A percentile compares a stretch with the other conserved stretches of the same genome.
phyloP scores from a whole-genome alignment of 768 basidiomycete genomes.

The Exidia glandulosa region DNA sequence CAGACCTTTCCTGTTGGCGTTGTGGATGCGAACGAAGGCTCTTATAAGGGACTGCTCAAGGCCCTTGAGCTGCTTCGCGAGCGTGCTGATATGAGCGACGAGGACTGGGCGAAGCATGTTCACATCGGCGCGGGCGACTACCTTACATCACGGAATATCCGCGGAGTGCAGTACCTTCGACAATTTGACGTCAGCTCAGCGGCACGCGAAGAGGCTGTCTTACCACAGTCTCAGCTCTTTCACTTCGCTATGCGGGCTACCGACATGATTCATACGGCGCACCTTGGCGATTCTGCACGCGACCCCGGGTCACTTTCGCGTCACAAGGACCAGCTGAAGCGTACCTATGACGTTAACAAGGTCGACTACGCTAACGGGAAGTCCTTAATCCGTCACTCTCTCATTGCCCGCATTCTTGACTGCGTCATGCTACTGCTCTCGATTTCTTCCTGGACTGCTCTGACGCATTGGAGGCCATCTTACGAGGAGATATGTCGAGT shows the following conservation, averaged over 20 bases:
- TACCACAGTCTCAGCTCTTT: constrained; percentile 15
- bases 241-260: constrained; percentile 18
- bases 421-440: constrained; percentile 11
- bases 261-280: constrained; percentile 14
- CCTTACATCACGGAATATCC: constrained; percentile 18
- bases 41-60: constrained; percentile 17
- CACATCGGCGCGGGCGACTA: constrained; percentile 20
- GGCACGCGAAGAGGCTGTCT: constrained; percentile 15
- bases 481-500: constrained; percentile 3
- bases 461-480: constrained; percentile 7
- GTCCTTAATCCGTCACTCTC: constrained; percentile 17
- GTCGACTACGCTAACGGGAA: constrained; percentile 19
- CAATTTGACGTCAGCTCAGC: constrained; percentile 13
- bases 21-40: constrained; percentile 21
- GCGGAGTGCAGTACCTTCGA: constrained; percentile 13
- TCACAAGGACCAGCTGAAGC: constrained; percentile 17
- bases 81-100: constrained; percentile 9
- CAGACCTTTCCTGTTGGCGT: constrained; percentile 18
- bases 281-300: constrained; percentile 13
- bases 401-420: constrained; percentile 17
- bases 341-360: constrained; percentile 19
- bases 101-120: constrained; percentile 13
- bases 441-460: neutral
- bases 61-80: constrained; percentile 14
- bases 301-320: constrained; percentile 16